Percentiles rank a stretch among this genome's conserved stretches.
phyloP scores from a whole-genome alignment of 495 filamentous ascomycete genomes.

The Xylaria telfairii region DNA sequence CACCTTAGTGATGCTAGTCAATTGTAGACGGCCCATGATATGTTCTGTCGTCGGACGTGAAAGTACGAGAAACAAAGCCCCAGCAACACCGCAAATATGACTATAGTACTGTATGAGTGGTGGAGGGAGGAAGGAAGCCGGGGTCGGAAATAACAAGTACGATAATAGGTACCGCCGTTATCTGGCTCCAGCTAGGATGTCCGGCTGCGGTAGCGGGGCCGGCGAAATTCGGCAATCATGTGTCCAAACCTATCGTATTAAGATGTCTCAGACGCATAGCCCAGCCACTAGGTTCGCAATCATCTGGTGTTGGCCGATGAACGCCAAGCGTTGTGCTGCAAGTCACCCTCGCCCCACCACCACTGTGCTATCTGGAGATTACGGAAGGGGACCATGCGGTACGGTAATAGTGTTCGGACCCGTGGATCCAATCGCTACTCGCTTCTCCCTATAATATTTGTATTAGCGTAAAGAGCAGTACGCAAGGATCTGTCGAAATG shows the following conservation, averaged over 20 bases:
- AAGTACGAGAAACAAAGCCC: neutral
- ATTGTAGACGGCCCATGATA: neutral
- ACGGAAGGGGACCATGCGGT: too few species aligned
- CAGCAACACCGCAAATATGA: neutral
- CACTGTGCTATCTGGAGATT: neutral
- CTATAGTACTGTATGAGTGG: neutral
- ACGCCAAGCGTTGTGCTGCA: too few species aligned
- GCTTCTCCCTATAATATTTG: too few species aligned
- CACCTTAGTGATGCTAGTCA: conserved; percentile 18
- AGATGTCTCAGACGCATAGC: too few species aligned
- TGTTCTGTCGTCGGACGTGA: neutral
- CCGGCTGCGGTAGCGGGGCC: neutral
- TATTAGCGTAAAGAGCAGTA: neutral
- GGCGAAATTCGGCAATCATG: neutral
- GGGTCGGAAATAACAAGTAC: neutral
- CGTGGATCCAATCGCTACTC: neutral
- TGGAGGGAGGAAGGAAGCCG: neutral
- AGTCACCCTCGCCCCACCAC: neutral
- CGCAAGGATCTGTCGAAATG: neutral
- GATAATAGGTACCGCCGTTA: neutral
- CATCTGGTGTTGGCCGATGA: too few species aligned
- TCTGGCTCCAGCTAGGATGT: neutral
- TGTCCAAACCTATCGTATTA: too few species aligned
- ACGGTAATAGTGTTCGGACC: too few species aligned
- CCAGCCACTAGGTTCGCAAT: too few species aligned